Conservation (phyloP, 495 filamentous ascomycete genomes). For the Cercophora scortea region DNA sequence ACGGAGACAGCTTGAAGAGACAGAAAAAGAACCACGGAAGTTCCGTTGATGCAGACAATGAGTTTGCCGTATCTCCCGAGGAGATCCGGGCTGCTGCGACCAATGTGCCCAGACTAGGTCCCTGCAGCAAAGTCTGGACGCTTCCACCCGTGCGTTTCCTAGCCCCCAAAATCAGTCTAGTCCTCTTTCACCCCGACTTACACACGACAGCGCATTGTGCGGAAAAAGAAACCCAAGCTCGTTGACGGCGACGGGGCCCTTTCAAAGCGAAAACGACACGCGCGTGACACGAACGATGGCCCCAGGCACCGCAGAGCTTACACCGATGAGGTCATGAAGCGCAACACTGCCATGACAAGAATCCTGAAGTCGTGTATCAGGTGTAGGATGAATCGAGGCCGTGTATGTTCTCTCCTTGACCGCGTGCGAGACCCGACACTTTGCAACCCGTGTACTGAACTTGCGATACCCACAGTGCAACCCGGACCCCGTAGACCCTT, state of each 20-base stretch:
- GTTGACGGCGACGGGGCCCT: neutral
- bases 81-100: neutral
- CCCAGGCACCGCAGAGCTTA: conserved; percentile 14
- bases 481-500: conserved; percentile 11
- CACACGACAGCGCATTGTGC: conserved; percentile 11
- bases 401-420: conserved; percentile 5
- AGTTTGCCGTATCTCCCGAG: neutral
- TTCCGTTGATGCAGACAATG: neutral
- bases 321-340: conserved; percentile 15
- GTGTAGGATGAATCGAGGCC: conserved; percentile 19
- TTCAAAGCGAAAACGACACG: conserved; percentile 7
- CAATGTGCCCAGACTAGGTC: conserved; percentile 1
- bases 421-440: neutral
- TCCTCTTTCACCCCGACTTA: neutral
- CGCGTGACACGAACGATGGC: conserved; percentile 1
- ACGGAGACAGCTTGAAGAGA: too few species aligned
- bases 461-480: conserved; percentile 6
- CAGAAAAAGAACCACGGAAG: neutral
- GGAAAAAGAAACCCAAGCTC: conserved; percentile 9
- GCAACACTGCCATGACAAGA: conserved; percentile 16
- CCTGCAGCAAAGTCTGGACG: conserved; percentile 13
- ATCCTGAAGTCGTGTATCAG: conserved; percentile 22
- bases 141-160: conserved; percentile 5
- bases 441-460: neutral
- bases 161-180: neutral